Evolutionary conservation across 2,329 filamentous ascomycete genomes (phyloP).

Genomic region (Colletotrichum filicis): DNA sequence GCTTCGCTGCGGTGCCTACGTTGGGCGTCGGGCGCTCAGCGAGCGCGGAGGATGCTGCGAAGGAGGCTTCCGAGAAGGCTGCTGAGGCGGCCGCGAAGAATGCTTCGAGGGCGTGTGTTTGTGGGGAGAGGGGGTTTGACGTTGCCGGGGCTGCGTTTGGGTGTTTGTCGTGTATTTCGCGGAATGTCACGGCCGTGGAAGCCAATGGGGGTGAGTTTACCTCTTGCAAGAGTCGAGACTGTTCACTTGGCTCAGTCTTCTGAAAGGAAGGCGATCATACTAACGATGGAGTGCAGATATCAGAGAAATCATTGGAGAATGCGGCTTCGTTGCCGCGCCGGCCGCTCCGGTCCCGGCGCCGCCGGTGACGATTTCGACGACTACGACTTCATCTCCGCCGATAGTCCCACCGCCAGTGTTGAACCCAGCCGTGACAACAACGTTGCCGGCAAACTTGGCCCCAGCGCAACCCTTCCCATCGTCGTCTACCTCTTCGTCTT

Average conservation of each 20-base stretch:
- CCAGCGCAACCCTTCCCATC: too few relatives aligned
- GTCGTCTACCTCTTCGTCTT: too few relatives aligned
- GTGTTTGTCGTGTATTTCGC: slow-evolving; percentile 13
- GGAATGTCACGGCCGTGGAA: slow-evolving; percentile 11
- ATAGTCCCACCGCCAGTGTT: not conserved
- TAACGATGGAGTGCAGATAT: slow-evolving; percentile 2
- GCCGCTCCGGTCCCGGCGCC: not conserved
- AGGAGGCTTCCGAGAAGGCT: not conserved
- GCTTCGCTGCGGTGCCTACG: not conserved
- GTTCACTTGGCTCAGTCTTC: too few relatives aligned
- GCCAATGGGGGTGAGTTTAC: slow-evolving; percentile 10
- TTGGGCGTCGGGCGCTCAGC: not conserved
- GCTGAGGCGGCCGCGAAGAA: not conserved
- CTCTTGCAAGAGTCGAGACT: not conserved
- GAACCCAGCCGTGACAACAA: slow-evolving; percentile 1
- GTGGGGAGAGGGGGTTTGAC: slow-evolving; percentile 18
- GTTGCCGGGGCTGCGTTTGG: not conserved
- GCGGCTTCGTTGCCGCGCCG: slow-evolving; percentile 13
- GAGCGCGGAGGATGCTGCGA: not conserved
- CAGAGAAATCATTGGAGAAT: slow-evolving; percentile 24
- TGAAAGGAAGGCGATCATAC: too few relatives aligned
- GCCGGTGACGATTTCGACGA: not conserved
- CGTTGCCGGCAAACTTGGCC: not conserved
- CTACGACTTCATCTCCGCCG: not conserved
- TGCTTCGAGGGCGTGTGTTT: slow-evolving; percentile 17